A percentile compares a stretch with the other conserved stretches of the same genome.
phyloP scores from a whole-genome alignment of 768 basidiomycete species.

The Russula dissimulans region DNA sequence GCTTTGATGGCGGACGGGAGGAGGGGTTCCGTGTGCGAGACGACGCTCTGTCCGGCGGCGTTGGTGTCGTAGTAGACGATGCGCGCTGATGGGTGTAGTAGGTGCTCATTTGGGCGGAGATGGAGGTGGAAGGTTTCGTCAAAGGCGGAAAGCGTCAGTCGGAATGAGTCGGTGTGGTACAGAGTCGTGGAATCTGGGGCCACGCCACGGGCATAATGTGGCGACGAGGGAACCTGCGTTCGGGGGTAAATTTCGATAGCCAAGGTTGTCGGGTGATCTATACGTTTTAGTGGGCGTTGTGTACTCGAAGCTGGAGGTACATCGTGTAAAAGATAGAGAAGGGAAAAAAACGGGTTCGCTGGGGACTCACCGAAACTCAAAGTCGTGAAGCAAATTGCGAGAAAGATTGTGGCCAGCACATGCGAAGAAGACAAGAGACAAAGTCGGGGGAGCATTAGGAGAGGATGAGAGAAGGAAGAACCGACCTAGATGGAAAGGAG shows the following conservation, averaged over 20 bases:
- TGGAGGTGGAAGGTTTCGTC: slow-evolving; percentile 61
- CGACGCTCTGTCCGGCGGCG: slow-evolving; percentile 40
- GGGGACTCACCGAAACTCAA: slow-evolving; percentile 8
- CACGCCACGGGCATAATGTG: slow-evolving; percentile 18
- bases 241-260: slow-evolving; percentile 38
- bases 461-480: neutral
- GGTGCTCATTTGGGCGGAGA: slow-evolving; percentile 66
- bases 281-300: slow-evolving; percentile 30
- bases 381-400: slow-evolving; percentile 5
- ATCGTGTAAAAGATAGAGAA: neutral
- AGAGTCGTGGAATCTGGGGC: slow-evolving; percentile 38
- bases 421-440: neutral
- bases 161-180: slow-evolving; percentile 60
- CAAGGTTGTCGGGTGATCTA: slow-evolving; percentile 31
- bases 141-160: slow-evolving; percentile 59
- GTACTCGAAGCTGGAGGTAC: slow-evolving; percentile 16
- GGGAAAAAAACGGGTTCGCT: neutral
- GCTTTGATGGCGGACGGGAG: slow-evolving; percentile 53
- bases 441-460: slow-evolving; percentile 2
- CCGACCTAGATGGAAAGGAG: neutral
- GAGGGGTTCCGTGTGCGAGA: slow-evolving; percentile 52
- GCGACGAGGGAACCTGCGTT: neutral
- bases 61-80: slow-evolving; percentile 52
- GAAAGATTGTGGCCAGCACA: slow-evolving; percentile 21
- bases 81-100: slow-evolving; percentile 71